These are phyloP conservation scores for Lepidium africanum DNA, from an alignment of 345 rosid species.

Conservation along the genomic window DNA sequence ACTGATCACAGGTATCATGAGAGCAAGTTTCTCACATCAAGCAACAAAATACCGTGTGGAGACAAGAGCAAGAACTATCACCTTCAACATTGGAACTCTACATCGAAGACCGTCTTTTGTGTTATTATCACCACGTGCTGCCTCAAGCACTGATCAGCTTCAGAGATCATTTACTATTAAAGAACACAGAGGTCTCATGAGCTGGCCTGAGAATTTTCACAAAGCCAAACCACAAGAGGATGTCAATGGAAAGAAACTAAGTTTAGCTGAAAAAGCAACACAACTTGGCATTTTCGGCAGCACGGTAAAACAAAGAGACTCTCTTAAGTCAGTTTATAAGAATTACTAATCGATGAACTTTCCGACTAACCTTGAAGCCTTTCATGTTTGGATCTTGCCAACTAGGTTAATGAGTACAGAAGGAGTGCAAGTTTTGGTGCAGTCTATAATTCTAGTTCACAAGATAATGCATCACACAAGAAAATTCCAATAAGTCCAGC, in stretches of 20 bases:
- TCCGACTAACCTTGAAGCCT: neutral
- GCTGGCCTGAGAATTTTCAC: conserved; percentile 62
- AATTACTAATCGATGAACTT: neutral
- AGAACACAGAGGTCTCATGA: conserved; percentile 51
- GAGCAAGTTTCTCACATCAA: conserved; percentile 45
- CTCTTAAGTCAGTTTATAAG: neutral
- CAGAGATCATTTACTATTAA: conserved; percentile 38
- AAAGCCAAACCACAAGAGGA: conserved; percentile 28
- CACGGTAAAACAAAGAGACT: conserved; percentile 38
- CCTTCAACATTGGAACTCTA: conserved; percentile 51
- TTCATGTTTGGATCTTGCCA: neutral
- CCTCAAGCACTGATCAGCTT: conserved; percentile 38
- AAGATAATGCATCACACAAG: conserved; percentile 34
- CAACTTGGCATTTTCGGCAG: conserved; percentile 73
- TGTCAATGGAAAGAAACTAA: conserved; percentile 24
- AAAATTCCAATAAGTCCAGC: conserved; percentile 26
- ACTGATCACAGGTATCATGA: conserved; percentile 15
- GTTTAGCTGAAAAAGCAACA: conserved; percentile 73
- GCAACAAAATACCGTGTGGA: conserved; percentile 55
- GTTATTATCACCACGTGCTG: conserved; percentile 21
- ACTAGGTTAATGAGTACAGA: conserved; percentile 43
- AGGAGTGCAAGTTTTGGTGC: conserved; percentile 36
- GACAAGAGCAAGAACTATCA: conserved; percentile 67
- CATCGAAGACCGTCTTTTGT: conserved; percentile 40
- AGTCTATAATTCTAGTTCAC: conserved; percentile 26